Evolutionary conservation across 768 basidiomycete genomes (phyloP).

Genomic region (Ramaria sp.): DNA sequence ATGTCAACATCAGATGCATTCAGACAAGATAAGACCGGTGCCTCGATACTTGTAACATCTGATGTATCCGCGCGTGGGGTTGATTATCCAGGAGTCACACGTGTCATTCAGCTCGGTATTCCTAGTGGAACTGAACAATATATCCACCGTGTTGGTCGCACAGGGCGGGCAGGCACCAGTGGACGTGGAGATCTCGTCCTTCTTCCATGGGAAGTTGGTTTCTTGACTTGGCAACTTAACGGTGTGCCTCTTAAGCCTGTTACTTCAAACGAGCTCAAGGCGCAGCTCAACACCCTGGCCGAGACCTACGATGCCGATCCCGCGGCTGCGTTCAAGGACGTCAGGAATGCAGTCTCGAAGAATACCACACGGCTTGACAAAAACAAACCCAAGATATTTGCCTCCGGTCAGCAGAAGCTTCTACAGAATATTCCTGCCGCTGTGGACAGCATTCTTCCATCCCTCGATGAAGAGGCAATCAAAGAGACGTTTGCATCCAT

Average conservation of each 20-base stretch:
- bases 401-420: constrained; percentile 16
- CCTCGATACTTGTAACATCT: constrained; percentile 67
- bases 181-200: constrained; percentile 75
- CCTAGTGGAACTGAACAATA: constrained; percentile 64
- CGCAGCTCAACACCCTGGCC: constrained; percentile 37
- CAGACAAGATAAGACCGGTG: constrained; percentile 37
- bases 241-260: constrained; percentile 61
- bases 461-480: constrained; percentile 37
- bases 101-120: constrained; percentile 85
- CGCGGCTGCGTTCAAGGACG: constrained; percentile 21
- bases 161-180: constrained; percentile 54
- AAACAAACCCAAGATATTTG: neutral
- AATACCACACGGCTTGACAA: neutral
- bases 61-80: constrained; percentile 85
- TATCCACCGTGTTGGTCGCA: constrained; percentile 77
- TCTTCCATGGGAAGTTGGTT: constrained; percentile 68
- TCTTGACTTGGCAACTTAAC: constrained; percentile 47
- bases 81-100: constrained; percentile 81
- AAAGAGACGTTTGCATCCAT: constrained; percentile 52
- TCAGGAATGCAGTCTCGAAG: neutral
- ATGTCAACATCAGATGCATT: constrained; percentile 48
- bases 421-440: constrained; percentile 19
- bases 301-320: constrained; percentile 34
- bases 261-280: constrained; percentile 33
- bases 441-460: constrained; percentile 15